These are phyloP conservation scores for Russula vinacea DNA, from an alignment of 768 basidiomycete species.

Conservation along the genomic window DNA sequence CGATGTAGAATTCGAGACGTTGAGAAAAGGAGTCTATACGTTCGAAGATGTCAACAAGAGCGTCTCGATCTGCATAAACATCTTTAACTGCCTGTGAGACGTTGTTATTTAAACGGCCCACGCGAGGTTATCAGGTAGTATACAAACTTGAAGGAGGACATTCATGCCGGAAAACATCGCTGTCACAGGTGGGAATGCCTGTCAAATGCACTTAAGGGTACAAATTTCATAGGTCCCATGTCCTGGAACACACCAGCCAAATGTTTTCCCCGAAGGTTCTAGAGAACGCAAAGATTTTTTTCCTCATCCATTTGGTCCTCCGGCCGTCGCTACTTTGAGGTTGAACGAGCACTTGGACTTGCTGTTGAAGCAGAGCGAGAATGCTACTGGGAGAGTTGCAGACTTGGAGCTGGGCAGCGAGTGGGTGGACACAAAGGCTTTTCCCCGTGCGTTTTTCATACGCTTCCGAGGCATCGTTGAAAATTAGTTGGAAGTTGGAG, in stretches of 20 bases:
- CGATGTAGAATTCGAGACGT: neutral
- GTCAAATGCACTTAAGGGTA: neutral
- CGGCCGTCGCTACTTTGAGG: neutral
- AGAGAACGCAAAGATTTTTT: no score
- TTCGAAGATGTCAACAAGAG: neutral
- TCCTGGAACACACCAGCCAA: no score
- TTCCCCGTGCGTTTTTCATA: neutral
- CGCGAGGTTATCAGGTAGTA: neutral
- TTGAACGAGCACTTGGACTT: neutral
- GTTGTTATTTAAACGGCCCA: neutral
- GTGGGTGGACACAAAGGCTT: neutral
- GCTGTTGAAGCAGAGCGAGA: neutral
- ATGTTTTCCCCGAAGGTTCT: no score
- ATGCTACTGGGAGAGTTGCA: neutral
- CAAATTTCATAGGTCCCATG: no score
- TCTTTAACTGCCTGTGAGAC: neutral
- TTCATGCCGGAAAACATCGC: no score
- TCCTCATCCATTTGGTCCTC: no score
- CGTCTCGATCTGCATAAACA: neutral
- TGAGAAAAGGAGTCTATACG: neutral
- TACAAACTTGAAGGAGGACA: neutral
- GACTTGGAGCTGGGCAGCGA: neutral
- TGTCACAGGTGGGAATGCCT: no score
- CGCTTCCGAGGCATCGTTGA: neutral
- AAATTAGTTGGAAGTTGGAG: neutral